Conservation (phyloP, 225 moss, liverwort and hornwort species). For the Climacium dendroides region DNA sequence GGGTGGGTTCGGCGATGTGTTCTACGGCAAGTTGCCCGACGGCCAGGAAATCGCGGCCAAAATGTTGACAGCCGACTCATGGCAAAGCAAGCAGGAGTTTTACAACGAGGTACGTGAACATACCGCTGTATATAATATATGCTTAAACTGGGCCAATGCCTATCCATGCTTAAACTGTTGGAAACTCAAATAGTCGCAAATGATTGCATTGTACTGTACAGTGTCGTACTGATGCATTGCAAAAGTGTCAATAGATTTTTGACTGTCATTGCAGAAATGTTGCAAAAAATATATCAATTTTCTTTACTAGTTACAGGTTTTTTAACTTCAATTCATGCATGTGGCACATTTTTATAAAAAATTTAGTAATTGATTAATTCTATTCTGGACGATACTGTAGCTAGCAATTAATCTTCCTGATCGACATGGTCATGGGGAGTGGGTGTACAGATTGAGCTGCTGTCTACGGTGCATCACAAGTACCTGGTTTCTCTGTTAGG, state of each 20-base stretch:
- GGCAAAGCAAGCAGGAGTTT: slow-evolving; percentile 14
- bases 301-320: neutral
- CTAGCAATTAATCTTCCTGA: neutral
- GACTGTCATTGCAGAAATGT: neutral
- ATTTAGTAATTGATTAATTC: neutral
- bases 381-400: neutral
- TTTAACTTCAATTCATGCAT: neutral
- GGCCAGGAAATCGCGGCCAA: slow-evolving; percentile 40
- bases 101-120: slow-evolving; percentile 6
- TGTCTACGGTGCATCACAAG: slow-evolving; percentile 35
- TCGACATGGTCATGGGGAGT: neutral
- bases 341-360: neutral
- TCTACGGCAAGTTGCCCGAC: slow-evolving; percentile 16
- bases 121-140: no score
- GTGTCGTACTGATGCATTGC: neutral
- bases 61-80: neutral
- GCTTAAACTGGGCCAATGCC: neutral
- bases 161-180: neutral
- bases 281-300: neutral
- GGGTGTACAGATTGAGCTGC: slow-evolving; percentile 19
- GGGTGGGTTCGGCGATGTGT: slow-evolving; percentile 3
- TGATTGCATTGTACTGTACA: neutral
- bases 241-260: neutral
- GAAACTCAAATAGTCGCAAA: neutral
- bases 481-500: slow-evolving; percentile 34